Evolutionary conservation across 495 filamentous ascomycete species (phyloP).

Genomic region (Diplogelasinospora grovesii): DNA sequence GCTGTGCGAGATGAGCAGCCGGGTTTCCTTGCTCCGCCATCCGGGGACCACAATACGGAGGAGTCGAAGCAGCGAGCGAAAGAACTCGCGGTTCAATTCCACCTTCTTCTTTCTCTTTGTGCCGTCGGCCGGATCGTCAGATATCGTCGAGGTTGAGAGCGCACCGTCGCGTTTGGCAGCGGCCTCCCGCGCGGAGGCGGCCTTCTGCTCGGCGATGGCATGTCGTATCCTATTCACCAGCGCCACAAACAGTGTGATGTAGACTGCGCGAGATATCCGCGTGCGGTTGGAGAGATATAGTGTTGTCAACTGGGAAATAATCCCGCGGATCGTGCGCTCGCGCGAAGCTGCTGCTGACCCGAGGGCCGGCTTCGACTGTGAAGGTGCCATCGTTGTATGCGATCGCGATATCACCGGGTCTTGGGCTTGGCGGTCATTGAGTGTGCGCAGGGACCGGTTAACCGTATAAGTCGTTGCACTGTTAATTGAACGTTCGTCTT

Average conservation of each 20-base stretch:
- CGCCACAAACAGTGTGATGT: slow-evolving; percentile 83
- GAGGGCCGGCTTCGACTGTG: slow-evolving; percentile 78
- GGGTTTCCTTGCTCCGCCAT: slow-evolving; percentile 79
- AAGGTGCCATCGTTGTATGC: slow-evolving; percentile 53
- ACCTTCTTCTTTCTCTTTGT: slow-evolving; percentile 65
- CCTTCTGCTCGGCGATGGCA: slow-evolving; percentile 89
- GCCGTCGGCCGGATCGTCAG: slow-evolving; percentile 22
- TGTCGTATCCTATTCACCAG: slow-evolving; percentile 84
- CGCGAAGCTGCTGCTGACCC: slow-evolving; percentile 40
- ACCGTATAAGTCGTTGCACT: too few species aligned
- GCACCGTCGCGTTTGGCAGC: slow-evolving; percentile 50
- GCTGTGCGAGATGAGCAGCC: slow-evolving; percentile 78
- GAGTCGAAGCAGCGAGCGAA: slow-evolving; percentile 72
- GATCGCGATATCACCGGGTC: slow-evolving; percentile 2
- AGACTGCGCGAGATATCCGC: slow-evolving; percentile 82
- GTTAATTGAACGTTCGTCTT: too few species aligned
- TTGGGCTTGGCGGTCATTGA: slow-evolving; percentile 15
- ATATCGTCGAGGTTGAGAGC: slow-evolving; percentile 46
- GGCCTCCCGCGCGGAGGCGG: slow-evolving; percentile 67
- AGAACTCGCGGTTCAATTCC: slow-evolving; percentile 92
- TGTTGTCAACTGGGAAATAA: slow-evolving; percentile 64
- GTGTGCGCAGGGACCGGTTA: background rate
- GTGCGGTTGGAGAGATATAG: slow-evolving; percentile 83
- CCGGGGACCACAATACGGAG: slow-evolving; percentile 84
- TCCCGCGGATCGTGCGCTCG: slow-evolving; percentile 64